A percentile compares a stretch with the other conserved stretches of the same genome.
phyloP scores from a whole-genome alignment of 176 grass and related monocot genomes.

The Alopecurus myosuroides region DNA sequence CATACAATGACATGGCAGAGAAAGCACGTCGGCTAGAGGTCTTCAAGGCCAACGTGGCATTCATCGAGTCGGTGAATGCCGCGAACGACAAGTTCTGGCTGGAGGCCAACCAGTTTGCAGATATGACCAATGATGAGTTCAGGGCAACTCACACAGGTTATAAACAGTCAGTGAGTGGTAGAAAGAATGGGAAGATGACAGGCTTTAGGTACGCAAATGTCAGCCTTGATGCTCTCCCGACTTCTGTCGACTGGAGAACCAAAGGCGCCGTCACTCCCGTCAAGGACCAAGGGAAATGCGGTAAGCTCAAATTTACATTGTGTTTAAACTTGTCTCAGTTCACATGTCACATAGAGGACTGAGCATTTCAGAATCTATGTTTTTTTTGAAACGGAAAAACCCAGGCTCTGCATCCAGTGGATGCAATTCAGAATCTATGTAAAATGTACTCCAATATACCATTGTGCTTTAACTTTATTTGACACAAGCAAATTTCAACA shows the following conservation, averaged over 20 bases:
- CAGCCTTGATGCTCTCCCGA: not conserved
- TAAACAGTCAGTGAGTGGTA: not conserved
- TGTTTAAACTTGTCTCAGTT: not conserved
- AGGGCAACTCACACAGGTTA: too few relatives aligned
- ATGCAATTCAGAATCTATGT: too few relatives aligned
- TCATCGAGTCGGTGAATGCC: not conserved
- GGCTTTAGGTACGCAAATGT: slow-evolving; percentile 9
- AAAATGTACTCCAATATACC: too few relatives aligned
- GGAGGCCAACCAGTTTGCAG: too few relatives aligned
- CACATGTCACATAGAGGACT: too few relatives aligned
- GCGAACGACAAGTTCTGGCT: slow-evolving; percentile 20
- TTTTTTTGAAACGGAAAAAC: too few relatives aligned
- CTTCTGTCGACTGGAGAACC: not conserved
- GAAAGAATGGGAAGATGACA: not conserved
- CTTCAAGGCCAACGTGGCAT: slow-evolving; percentile 6
- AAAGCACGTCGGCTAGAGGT: not conserved
- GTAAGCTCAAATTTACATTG: not conserved
- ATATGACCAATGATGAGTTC: too few relatives aligned
- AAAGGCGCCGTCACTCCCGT: not conserved
- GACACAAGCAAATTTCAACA: not conserved
- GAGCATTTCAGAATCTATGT: too few relatives aligned
- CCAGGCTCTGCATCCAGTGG: too few relatives aligned
- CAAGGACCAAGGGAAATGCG: not conserved
- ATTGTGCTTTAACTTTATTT: not conserved
- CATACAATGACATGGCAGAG: not conserved